Evolutionary conservation across 139 green algal genomes (phyloP).

Genomic region (Coccomyxa sp.): DNA sequence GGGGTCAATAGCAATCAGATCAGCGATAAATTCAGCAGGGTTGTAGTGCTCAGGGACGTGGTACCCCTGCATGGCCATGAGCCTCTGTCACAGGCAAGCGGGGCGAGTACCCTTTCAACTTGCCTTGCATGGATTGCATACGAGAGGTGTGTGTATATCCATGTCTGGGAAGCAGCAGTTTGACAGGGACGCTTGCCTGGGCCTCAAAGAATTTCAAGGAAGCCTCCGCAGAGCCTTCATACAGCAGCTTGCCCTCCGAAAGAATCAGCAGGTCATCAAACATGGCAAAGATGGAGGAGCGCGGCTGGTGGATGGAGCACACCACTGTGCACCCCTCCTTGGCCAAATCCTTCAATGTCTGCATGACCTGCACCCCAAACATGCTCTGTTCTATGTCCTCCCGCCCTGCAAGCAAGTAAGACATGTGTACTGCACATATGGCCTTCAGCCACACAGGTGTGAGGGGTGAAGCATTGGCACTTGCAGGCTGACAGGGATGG

Average conservation of each 20-base stretch:
- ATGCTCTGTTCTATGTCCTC: no score
- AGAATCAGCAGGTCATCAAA: slow-evolving; percentile 93
- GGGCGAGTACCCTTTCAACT: neutral
- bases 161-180: slow-evolving; percentile 48
- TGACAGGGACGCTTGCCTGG: neutral
- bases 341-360: slow-evolving; percentile 66
- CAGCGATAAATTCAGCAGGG: slow-evolving; percentile 86
- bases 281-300: slow-evolving; percentile 79
- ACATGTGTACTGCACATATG: no score
- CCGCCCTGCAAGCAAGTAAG: no score
- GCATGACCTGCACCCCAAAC: slow-evolving; percentile 45
- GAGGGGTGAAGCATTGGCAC: neutral
- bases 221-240: slow-evolving; percentile 33
- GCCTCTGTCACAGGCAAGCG: no score
- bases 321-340: slow-evolving; percentile 69
- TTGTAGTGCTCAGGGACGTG: slow-evolving; percentile 75
- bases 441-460: no score
- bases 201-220: slow-evolving; percentile 65
- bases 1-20: slow-evolving; percentile 83
- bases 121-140: neutral
- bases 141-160: slow-evolving; percentile 62
- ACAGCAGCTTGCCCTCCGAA: slow-evolving; percentile 51
- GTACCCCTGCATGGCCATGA: slow-evolving; percentile 35
- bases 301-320: slow-evolving; percentile 77
- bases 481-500: neutral